Evolutionary conservation across 2,329 filamentous ascomycete genomes (phyloP).

Genomic region (Westerdykella ornata): DNA sequence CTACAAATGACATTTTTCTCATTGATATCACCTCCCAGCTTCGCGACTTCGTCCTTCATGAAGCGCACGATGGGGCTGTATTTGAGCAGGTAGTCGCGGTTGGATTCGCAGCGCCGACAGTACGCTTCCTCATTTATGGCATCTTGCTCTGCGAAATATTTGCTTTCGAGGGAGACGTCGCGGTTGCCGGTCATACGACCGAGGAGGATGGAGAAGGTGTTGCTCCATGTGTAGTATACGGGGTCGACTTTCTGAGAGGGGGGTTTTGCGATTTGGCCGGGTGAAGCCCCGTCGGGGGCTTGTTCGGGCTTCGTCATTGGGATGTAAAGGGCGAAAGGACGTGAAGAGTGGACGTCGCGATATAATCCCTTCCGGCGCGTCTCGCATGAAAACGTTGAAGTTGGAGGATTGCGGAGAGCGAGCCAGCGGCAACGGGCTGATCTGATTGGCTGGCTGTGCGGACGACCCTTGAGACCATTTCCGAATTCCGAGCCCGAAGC

Average conservation of each 20-base stretch:
- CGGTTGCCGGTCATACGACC: conserved; percentile 45
- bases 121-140: conserved; percentile 67
- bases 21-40: conserved; percentile 71
- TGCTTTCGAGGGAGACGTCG: conserved; percentile 30
- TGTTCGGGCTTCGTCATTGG: conserved; percentile 25
- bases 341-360: no score
- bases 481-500: no score
- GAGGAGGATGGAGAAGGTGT: conserved; percentile 76
- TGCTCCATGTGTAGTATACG: conserved; percentile 60
- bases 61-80: conserved; percentile 84
- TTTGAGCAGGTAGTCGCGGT: conserved; percentile 75
- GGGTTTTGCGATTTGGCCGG: conserved; percentile 12
- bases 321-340: neutral
- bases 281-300: conserved; percentile 22
- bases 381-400: neutral
- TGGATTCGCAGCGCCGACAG: conserved; percentile 72
- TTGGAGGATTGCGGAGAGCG: conserved; percentile 3
- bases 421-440: conserved; percentile 7
- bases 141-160: conserved; percentile 74
- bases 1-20: conserved; percentile 71
- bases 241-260: conserved; percentile 24
- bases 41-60: conserved; percentile 70
- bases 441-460: conserved; percentile 4
- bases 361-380: no score
- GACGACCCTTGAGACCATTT: no score